These are phyloP conservation scores for Aspergillus eucalypticola DNA, from an alignment of 2,329 filamentous ascomycete species.

Conservation along the genomic window DNA sequence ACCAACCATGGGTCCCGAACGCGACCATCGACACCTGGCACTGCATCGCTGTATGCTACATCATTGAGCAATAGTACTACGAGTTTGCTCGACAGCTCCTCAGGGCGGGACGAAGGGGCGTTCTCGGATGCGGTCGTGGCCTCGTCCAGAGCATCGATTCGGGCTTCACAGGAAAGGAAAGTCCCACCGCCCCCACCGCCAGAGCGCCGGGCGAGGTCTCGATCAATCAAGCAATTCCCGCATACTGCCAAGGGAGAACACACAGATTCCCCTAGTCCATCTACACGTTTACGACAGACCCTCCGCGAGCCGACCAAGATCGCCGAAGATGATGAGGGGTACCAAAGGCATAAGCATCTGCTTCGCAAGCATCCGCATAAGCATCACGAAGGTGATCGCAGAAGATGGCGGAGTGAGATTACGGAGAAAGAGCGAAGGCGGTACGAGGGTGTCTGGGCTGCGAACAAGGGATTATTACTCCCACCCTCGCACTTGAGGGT, in stretches of 20 bases:
- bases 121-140: conserved; percentile 51
- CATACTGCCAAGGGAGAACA: conserved; percentile 32
- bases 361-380: conserved; percentile 50
- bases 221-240: conserved; percentile 37
- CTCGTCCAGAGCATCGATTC: conserved; percentile 48
- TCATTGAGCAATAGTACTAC: conserved; percentile 27
- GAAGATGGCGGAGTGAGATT: conserved; percentile 46
- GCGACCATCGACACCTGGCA: conserved; percentile 28
- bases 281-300: conserved; percentile 44
- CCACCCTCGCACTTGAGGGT: conserved; percentile 18
- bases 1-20: conserved; percentile 13
- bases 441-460: conserved; percentile 54
- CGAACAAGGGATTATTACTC: conserved; percentile 47
- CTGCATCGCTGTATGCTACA: conserved; percentile 27
- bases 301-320: conserved; percentile 42
- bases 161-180: conserved; percentile 41
- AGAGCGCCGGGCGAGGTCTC: conserved; percentile 39
- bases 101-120: conserved; percentile 37
- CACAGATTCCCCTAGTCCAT: conserved; percentile 38
- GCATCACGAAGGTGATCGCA: conserved; percentile 51
- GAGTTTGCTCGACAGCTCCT: conserved; percentile 25
- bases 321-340: conserved; percentile 35
- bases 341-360: conserved; percentile 33
- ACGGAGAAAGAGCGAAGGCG: conserved; percentile 49
- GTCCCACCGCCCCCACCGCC: conserved; percentile 42